Conservation (phyloP, 2,329 filamentous ascomycete genomes). For the Orbilia oligospora region DNA sequence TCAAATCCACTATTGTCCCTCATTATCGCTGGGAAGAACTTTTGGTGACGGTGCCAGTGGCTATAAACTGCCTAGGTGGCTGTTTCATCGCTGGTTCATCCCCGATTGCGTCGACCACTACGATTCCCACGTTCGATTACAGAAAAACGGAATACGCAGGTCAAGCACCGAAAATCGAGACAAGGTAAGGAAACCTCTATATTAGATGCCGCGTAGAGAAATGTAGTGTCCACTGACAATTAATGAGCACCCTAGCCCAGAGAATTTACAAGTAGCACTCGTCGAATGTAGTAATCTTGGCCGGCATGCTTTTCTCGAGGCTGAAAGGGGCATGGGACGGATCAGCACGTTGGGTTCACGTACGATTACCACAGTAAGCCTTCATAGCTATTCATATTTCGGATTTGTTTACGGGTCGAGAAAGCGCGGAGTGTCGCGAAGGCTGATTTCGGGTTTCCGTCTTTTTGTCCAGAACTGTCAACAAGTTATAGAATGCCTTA, state of each 20-base stretch:
- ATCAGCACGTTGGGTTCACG: conserved; percentile 66
- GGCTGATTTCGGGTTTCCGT: too few species aligned
- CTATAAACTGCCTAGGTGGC: conserved; percentile 23
- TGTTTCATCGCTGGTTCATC: conserved; percentile 28
- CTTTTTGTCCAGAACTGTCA: not conserved
- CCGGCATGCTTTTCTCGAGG: conserved; percentile 40
- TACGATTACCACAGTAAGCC: conserved; percentile 3
- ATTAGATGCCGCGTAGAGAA: too few species aligned
- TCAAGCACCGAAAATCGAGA: not conserved
- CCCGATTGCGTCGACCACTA: not conserved
- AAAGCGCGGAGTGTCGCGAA: too few species aligned
- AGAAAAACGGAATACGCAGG: not conserved
- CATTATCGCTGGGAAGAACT: conserved; percentile 44
- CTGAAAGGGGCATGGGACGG: conserved; percentile 72
- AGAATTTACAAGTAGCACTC: conserved; percentile 5
- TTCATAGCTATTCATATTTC: too few species aligned
- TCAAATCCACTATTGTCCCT: conserved; percentile 30
- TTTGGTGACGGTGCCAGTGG: conserved; percentile 25
- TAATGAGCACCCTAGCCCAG: not conserved
- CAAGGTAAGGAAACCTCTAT: not conserved
- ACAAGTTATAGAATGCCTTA: conserved; percentile 5
- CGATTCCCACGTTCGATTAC: not conserved
- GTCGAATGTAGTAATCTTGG: conserved; percentile 38
- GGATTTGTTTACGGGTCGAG: too few species aligned
- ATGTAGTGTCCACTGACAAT: not conserved